Base-by-base conservation (phyloP, 225 moss, liverwort and hornwort genomes). In the Pseudoscleropodium purum region DNA sequence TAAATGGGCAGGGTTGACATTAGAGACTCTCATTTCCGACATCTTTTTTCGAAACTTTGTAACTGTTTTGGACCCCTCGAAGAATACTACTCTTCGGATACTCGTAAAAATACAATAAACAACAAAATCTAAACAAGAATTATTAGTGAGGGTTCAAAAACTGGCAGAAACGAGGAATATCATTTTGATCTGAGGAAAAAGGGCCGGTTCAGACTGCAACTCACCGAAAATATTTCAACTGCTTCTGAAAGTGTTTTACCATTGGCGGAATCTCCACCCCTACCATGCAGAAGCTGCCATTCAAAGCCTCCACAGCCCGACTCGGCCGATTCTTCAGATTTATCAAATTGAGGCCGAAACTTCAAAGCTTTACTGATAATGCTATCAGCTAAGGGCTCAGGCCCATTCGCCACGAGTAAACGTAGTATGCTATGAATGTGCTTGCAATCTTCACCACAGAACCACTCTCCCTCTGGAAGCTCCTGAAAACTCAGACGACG, bases 391-490 rank as follows among this genome's bases (percentile, higher is more conserved):
- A 99, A 84, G 6, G 97, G 96, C 91, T 97, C 97, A 90, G 96
- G 95, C 49, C 98, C 98, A 91, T 97, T 97, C 37, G 93, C 91
- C 83, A 99, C 98, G 51, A 99, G 95, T 84, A 96, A 91, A 90
- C 94, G 94, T 69, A 99, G 52, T 86, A 97, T 99, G 87, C 95
- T 93, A 84, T 97, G 98, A 79, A 99, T 99, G 72, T 99, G 96
- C 75, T 96, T 94, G 90, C 98, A 99, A 88, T 97, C 97, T 87
- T 95, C 92, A 37, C 96, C 96, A 87, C 98, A 99, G 91, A 99
- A 99, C 98, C 98, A 99, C 86, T 99, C 97, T 83, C 98, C 98
- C 80, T 99, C 97, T 69, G 98, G 97, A 84, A 99, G 91, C 90
- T 94, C 98, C 98, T 99, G 95, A 57, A 83, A 84, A 87, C 19